Conservation (phyloP, 2,329 filamentous ascomycete genomes). For the Penicillium sp. region DNA sequence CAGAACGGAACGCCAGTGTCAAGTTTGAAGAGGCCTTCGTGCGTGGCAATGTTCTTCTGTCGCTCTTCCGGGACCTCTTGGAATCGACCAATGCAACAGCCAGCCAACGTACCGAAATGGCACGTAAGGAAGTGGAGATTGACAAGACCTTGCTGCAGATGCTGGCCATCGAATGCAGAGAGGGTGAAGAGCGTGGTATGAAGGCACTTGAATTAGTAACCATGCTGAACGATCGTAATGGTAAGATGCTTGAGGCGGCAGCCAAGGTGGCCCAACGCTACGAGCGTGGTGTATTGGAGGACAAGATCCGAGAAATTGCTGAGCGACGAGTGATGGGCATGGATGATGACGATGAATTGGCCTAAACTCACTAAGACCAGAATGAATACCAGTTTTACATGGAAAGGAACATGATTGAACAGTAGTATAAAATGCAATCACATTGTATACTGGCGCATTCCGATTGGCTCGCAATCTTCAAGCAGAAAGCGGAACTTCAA, state of each 20-base stretch:
- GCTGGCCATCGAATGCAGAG: constrained; percentile 83
- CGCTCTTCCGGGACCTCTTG: constrained; percentile 74
- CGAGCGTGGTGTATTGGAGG: constrained; percentile 73
- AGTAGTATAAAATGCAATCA: not conserved
- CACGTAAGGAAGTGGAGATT: constrained; percentile 74
- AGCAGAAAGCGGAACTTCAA: constrained; percentile 7
- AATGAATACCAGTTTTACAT: too few relatives aligned
- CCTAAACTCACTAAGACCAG: constrained; percentile 12
- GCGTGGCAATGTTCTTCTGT: constrained; percentile 68
- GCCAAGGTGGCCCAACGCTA: constrained; percentile 87
- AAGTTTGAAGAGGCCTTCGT: constrained; percentile 80
- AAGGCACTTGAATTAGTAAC: constrained; percentile 87
- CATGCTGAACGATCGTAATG: constrained; percentile 79
- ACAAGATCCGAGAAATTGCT: constrained; percentile 86
- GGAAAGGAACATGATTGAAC: not conserved
- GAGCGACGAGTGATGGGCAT: constrained; percentile 66
- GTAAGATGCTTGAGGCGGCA: constrained; percentile 89
- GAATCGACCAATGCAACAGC: constrained; percentile 65
- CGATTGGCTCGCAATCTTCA: constrained; percentile 17
- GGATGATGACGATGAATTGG: constrained; percentile 54
- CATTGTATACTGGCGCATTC: constrained; percentile 14
- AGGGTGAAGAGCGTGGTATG: constrained; percentile 92
- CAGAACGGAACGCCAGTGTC: constrained; percentile 33
- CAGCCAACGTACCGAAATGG: constrained; percentile 66
- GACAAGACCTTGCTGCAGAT: constrained; percentile 90